Base-by-base conservation (phyloP, 352 stramenopile species). In the Pythium biforme region DNA sequence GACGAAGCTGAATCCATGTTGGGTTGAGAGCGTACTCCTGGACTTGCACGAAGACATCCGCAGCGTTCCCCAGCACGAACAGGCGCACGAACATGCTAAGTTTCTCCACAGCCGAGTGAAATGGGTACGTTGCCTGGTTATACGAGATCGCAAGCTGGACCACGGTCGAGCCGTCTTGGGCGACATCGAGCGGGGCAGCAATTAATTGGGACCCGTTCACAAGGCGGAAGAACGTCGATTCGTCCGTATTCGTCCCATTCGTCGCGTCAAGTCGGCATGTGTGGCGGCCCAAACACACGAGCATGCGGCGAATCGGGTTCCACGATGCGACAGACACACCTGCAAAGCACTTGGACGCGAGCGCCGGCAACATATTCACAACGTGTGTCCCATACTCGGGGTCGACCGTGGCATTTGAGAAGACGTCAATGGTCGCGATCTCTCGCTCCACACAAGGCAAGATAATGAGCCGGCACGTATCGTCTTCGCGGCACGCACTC, bases 61-160 rank as follows among this genome's bases (percentile, higher is more conserved):
- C 72, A 1, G 27, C 45, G 27, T 64, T 69, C 23, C 64, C 29
- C 14, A 76, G 40, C 25, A 76, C 64, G 25, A 76, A 74, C 2
- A 47, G 17, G 14, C 54, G 49, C 12, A 78, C 25, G 40, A 76
- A 76, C 12, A 40, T 34, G 39, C 53, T 40, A 11, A 74, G 53
- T 4, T 29, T 47, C 0, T 49, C n/a, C 2, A 58, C 25, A 1
- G 64, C 15, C 1, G 56, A 19, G 26, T 73, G 33, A 34, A 74
- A 73, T 7, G 19, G 25, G 11, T 55, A 43, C 1, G 22, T 40
- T 37, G 45, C 4, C 1, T 19, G 19, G 14, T 19, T 10, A 3
- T 43, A 23, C 1, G 31, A 53, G 10, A 62, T 61, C 10, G 8
- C 1, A 12, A 59, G 50, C 19, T 43, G 33, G 1, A 57, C 48